Base-by-base conservation (phyloP, 805 yeast species). In the Cyberlindnera samutprakarnensis region DNA sequence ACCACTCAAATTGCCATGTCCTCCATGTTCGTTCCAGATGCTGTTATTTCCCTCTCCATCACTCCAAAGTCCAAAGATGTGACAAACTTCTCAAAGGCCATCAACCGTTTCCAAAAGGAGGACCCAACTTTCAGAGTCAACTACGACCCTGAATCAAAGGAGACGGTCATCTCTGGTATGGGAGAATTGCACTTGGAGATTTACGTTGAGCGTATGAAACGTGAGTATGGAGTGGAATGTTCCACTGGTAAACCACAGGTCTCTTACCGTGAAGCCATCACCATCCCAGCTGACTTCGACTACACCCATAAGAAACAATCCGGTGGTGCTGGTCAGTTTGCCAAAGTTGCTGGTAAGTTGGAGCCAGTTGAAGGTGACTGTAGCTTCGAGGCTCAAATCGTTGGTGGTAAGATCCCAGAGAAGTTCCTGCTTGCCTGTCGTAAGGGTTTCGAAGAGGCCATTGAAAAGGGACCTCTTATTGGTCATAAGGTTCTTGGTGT, bases 301-400 rank as follows among this genome's bases (percentile, higher is more conserved):
- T 86, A 80, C 64, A 81, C 95, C 18, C 97, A 90, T 69, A 92
- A 92, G 73, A 90, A 87, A 57, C 99, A 92, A 68, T 74, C 90
- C 54, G 99, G 99, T 61, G 99, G 99, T 74, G 94, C 97, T 44
- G 99, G 99, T 64, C 99, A 92, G 69, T 92, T 78, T 56, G 98
- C 95, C 61, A 79, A 88, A 66, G 96, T 90, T 53, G 81, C 87
- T 60, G 97, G 99, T 56, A 71, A 67, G 36, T 57, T 88, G 62
- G 61, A 68, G 6, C 76, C 87, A 33, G 54, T 72, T 29, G 82
- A 72, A 31, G 77, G 74, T 30, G 75, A 72, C 37, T 88, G 88
- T 59, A 64, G 65, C 46, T 92, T 90, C 60, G 75, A 80, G 53
- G 81, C 95, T 29, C 83, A 80, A 43, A 78, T 92, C 56, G 92